Evolutionary conservation across 176 grass and related monocot genomes (phyloP).

Genomic region (Avena sativa): DNA sequence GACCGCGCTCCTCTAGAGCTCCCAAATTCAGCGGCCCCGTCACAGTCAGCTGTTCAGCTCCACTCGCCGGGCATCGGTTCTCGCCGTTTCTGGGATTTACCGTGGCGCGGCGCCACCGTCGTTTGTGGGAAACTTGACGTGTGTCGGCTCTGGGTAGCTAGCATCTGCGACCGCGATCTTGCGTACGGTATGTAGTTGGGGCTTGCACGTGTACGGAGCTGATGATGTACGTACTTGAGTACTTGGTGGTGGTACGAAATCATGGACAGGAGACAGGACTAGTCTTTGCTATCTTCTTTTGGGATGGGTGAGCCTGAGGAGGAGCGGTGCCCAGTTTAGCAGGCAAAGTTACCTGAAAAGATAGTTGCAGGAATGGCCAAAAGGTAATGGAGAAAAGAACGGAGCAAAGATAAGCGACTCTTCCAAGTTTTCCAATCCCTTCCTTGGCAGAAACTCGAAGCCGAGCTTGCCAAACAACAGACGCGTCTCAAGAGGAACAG

Average conservation of each 20-base stretch:
- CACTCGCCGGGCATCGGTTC: constrained; percentile 30
- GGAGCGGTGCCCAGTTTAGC: constrained; percentile 11
- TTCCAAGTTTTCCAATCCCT: not conserved
- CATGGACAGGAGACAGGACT: not conserved
- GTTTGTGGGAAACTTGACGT: constrained; percentile 6
- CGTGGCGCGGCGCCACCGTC: not conserved
- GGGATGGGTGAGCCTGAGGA: not conserved
- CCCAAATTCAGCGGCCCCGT: constrained; percentile 34
- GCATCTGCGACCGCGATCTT: not conserved
- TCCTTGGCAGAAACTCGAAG: constrained; percentile 31
- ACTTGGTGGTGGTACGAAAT: constrained; percentile 13
- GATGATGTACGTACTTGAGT: not conserved
- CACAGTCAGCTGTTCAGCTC: not conserved
- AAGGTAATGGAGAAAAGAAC: constrained; percentile 29
- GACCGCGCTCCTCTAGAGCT: constrained; percentile 18
- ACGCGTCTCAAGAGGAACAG: constrained; percentile 11
- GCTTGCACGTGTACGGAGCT: not conserved
- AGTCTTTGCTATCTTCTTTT: not conserved
- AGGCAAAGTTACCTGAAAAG: constrained; percentile 20
- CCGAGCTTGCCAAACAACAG: not conserved
- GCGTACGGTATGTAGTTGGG: not conserved
- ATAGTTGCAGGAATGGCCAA: constrained; percentile 27
- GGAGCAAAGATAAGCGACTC: constrained; percentile 29
- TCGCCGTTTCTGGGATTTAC: constrained; percentile 34
- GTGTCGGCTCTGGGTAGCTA: not conserved